Evolutionary conservation across 192 early-diverging fungal species (phyloP), one percentile per base, ranked within the genome.

Genomic region (Rhizoclosmatium sp.): DNA sequence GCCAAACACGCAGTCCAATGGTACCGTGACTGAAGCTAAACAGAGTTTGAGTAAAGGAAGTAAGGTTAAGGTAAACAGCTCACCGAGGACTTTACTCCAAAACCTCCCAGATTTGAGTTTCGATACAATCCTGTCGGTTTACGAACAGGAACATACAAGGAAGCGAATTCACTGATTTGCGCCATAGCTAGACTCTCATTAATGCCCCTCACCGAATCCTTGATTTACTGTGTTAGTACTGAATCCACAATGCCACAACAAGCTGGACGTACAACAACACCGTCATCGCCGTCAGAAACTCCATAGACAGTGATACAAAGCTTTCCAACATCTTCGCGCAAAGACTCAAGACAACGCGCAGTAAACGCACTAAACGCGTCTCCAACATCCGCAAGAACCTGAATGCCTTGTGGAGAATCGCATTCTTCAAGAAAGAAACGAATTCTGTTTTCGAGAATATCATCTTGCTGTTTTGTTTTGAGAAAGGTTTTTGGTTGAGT

Each of bases 321-420:
- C 76, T 88, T 88, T 3, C 78, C 62, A 59, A 80, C 81, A 59
- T 89, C 84, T 47, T 87, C 83, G 0, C 59, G 49, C 12, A 89
- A 7, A 42, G 80, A 65, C n/a, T 84, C 81, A 3, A 84, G 65
- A 31, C 83, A 60, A 16, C 45, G 7, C 7, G 82, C 80, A 19
- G 78, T 59, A 31, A 89, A 58, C 4, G 85, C 87, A 14, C 80
- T 41, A 73, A 89, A 89, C 19, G 85, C 87, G 66, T 84, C 76
- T 31, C 69, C 58, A 21, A 71, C 76, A 69, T 87, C 85, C 9
- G 79, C 73, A 31, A 87, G 48, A 1, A 87, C 56, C 62, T 89
- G 84, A 76, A 89, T 86, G 2, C 87, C 85, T 59, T 86, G 85
- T 46, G 82, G 65, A 7, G 78, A 71, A 71, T 89, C 87, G 59